Base-by-base conservation (phyloP, 2,329 filamentous ascomycete species). In the Colletotrichum viniferum region DNA sequence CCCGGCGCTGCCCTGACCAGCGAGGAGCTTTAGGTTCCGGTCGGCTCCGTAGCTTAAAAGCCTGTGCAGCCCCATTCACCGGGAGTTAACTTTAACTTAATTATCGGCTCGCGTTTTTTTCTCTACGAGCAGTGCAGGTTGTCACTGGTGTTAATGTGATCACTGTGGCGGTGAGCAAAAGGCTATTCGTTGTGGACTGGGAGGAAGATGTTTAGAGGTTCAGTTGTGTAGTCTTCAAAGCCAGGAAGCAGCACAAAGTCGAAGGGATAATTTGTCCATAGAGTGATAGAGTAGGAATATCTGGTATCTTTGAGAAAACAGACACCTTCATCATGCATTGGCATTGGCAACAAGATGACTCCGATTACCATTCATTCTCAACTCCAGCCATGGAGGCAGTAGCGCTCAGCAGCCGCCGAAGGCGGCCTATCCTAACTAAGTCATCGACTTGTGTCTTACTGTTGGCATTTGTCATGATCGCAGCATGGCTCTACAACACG, bases 81-180 rank as follows among this genome's bases (percentile, higher is more conserved):
- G 34, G 55, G 55, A 58, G n/a, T n/a, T n/a, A n/a, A 58, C 12
- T 26, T 58, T 26, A 58, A 58, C 55, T 58, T 58, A 58, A 28
- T 28, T 18, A 58, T 28, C 24, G 26, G 55, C 21, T 56, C 12
- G 21, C 7, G 28, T 10, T 58, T 3, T 10, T 28, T 28, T 0
- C 0, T 58, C 9, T 1, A n/a, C 16, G 24, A 10, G 14, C 10
- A 4, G 13, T 58, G 55, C 13, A 28, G 14, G 55, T 5, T 28
- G 24, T 10, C 7, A 1, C 12, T 8, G 3, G 5, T 5, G 6
- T 3, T 7, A 18, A 7, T 7, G 7, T 13, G 10, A 7, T 7
- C 9, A 8, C 4, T 16, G 3, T 28, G 7, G 13, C 13, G 13
- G 9, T 1, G 26, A 58, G 13, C 24, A 13, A 58, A 2, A 28